Percentiles rank a stretch among this genome's conserved stretches.
Evolutionary conservation across 352 stramenopile species (phyloP).

Genomic region (Phytophthora fragariaefolia): DNA sequence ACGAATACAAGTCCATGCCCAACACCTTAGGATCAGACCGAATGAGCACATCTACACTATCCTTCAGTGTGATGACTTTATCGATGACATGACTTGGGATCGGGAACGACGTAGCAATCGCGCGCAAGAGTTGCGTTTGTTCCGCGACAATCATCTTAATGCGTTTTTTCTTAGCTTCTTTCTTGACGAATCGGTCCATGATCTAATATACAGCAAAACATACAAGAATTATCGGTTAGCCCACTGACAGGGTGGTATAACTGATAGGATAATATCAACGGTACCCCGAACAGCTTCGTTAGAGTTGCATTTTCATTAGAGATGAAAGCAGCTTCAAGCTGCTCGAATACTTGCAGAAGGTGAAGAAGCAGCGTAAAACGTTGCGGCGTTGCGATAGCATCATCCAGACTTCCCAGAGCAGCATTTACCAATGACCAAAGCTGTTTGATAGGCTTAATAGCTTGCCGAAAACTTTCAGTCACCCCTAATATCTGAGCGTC

Average conservation of each 20-base stretch:
- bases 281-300: conserved; percentile 49
- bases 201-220: conserved; percentile 28
- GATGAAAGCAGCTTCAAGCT: conserved; percentile 52
- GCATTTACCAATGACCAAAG: conserved; percentile 59
- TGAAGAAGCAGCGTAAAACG: conserved; percentile 75
- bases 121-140: conserved; percentile 60
- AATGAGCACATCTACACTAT: conserved; percentile 66
- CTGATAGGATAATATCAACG: neutral
- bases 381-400: conserved; percentile 57
- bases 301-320: conserved; percentile 42
- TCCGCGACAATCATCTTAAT: conserved; percentile 45
- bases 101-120: conserved; percentile 50
- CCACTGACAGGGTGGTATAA: neutral
- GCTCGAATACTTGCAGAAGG: conserved; percentile 66
- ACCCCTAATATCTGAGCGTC: conserved; percentile 15
- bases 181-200: conserved; percentile 58
- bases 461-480: conserved; percentile 42
- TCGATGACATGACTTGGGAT: conserved; percentile 44
- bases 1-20: conserved; percentile 67
- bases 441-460: conserved; percentile 48
- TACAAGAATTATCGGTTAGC: neutral
- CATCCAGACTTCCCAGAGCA: conserved; percentile 51
- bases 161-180: conserved; percentile 57
- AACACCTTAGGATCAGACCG: conserved; percentile 78
- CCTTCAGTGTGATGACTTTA: conserved; percentile 46